Conservation (phyloP, 2,329 filamentous ascomycete species). For the Fusarium burgessii region DNA sequence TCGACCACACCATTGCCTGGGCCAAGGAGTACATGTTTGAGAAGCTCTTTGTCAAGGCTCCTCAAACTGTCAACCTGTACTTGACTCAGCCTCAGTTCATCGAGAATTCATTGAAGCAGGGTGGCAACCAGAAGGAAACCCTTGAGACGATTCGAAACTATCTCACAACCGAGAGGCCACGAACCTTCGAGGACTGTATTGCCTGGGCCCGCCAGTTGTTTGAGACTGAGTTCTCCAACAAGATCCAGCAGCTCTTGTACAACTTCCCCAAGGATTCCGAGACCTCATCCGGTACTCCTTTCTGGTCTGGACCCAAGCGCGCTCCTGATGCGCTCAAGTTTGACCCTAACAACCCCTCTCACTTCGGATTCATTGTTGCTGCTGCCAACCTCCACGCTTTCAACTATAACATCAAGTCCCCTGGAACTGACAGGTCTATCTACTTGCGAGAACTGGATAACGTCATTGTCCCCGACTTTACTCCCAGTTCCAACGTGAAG, state of each 20-base stretch:
- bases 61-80: slow-evolving; percentile 94
- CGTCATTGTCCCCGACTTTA: slow-evolving; percentile 96
- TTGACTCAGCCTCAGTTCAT: slow-evolving; percentile 92
- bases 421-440: slow-evolving; percentile 73
- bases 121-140: slow-evolving; percentile 94
- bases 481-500: slow-evolving; percentile 89
- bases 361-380: slow-evolving; percentile 88
- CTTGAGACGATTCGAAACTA: slow-evolving; percentile 91
- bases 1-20: slow-evolving; percentile 99
- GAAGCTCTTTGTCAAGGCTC: slow-evolving; percentile 90
- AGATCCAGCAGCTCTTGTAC: slow-evolving; percentile 92
- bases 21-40: slow-evolving; percentile 92
- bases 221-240: slow-evolving; percentile 96
- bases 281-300: slow-evolving; percentile 88
- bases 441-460: slow-evolving; percentile 86
- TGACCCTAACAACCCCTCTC: slow-evolving; percentile 83
- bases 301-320: slow-evolving; percentile 99
- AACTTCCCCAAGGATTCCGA: slow-evolving; percentile 97
- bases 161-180: slow-evolving; percentile 89
- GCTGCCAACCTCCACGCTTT: slow-evolving; percentile 94
- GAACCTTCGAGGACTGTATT: slow-evolving; percentile 95
- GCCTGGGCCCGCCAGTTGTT: slow-evolving; percentile 95
- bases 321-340: slow-evolving; percentile 94
- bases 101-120: slow-evolving; percentile 87
- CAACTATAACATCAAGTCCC: slow-evolving; percentile 97